phyloP scores from a whole-genome alignment of 2,329 filamentous ascomycete species.

The Exophiala viscosa region DNA sequence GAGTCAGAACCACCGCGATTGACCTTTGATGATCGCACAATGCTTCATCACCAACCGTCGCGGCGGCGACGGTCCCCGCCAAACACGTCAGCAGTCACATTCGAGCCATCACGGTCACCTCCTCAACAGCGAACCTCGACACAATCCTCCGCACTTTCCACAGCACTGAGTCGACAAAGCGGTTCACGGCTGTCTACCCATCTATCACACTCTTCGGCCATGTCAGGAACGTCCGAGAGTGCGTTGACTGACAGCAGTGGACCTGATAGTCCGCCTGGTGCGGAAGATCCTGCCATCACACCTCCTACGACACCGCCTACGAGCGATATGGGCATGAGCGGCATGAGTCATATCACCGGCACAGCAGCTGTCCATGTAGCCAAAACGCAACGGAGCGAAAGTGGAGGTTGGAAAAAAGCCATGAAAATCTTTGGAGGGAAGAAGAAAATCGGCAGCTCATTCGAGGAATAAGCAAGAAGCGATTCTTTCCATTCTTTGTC shows the following conservation, averaged over 20 bases:
- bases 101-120: slow-evolving; percentile 27
- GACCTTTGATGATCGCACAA: slow-evolving; percentile 27
- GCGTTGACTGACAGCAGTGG: slow-evolving; percentile 47
- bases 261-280: slow-evolving; percentile 40
- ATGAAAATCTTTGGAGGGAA: slow-evolving; percentile 40
- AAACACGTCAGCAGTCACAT: slow-evolving; percentile 26
- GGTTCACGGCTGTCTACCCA: slow-evolving; percentile 30
- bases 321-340: slow-evolving; percentile 35
- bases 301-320: slow-evolving; percentile 50
- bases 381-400: slow-evolving; percentile 39
- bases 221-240: slow-evolving; percentile 39
- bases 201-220: slow-evolving; percentile 37
- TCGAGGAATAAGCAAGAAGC: slow-evolving; percentile 17
- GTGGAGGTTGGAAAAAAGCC: slow-evolving; percentile 51
- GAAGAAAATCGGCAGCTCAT: slow-evolving; percentile 27
- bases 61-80: slow-evolving; percentile 26
- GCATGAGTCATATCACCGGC: slow-evolving; percentile 9
- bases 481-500: neutral
- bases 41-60: slow-evolving; percentile 18
- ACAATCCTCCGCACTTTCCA: slow-evolving; percentile 34
- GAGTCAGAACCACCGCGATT: slow-evolving; percentile 31
- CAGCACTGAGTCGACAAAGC: slow-evolving; percentile 35
- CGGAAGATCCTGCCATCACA: slow-evolving; percentile 42
- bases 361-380: slow-evolving; percentile 33
- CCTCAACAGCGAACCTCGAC: slow-evolving; percentile 30